Base-by-base conservation (phyloP, 2,329 filamentous ascomycete genomes). In the Ceratocystis huliohia region DNA sequence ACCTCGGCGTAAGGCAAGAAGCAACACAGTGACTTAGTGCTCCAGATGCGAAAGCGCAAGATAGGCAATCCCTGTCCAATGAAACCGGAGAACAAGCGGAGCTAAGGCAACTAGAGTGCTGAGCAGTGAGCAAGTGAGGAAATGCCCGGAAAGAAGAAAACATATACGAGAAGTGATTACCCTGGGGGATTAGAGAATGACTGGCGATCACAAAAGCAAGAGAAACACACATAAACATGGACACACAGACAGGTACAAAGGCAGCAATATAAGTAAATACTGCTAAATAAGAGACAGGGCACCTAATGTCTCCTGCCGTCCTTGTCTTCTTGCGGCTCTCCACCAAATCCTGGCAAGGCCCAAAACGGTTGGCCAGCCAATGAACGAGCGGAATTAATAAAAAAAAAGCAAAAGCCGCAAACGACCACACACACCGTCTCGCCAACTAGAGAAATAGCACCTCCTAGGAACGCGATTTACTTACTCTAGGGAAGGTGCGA, bases 51-150 rank as follows among this genome's bases (percentile, higher is more conserved):
- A 15, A 28, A 13, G 22, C 28, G n/a, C 30, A 33, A 17, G 4
- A 25, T 30, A 37, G 46, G 46, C 56, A 59, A 59, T 59, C 56
- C 56, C 56, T 59, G 33, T 30, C 15, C n/a, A 53, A 53, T 33
- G 56, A 59, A 8, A 15, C 30, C 56, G 22, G 56, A 20, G 25
- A 6, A 59, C 28, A 20, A 13, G 2, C 13, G 17, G 56, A 37
- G 17, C n/a, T 5, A 57, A 59, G 4, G 15, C 17, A 37, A 20
- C 30, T 7, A 33, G 30, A 33, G 30, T 33, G 6, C 6, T 8
- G 17, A 59, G n/a, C 7, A 30, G 33, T 17, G 22, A 37, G 25
- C 6, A 53, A 25, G 22, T 53, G 48, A 22, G 20, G 5, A 28
- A 15, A 13, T 15, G 17, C 2, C 20, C 13, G 37, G 3, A 13